A percentile compares a stretch with the other conserved stretches of the same genome.
Conservation (phyloP, 2,329 filamentous ascomycete species). For the Cercospora nicotianae region DNA sequence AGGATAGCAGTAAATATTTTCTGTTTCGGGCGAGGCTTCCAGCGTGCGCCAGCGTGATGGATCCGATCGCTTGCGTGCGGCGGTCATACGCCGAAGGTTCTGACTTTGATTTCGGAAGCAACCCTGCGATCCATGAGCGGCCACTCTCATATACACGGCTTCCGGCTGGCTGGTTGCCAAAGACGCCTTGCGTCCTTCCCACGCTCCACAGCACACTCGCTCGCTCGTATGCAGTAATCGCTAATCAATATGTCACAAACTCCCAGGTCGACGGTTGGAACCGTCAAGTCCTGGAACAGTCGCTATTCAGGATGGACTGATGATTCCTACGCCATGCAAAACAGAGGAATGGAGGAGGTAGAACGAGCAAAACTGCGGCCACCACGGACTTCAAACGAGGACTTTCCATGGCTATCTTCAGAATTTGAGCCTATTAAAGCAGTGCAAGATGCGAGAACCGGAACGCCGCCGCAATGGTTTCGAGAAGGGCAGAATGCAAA, state of each 20-base stretch:
- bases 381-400: constrained; percentile 29
- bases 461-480: constrained; percentile 37
- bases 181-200: constrained; percentile 16
- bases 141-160: constrained; percentile 26
- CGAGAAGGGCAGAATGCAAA: constrained; percentile 34
- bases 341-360: constrained; percentile 33
- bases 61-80: constrained; percentile 16
- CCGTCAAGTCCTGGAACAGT: constrained; percentile 39
- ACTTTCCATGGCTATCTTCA: constrained; percentile 38
- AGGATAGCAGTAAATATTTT: not conserved
- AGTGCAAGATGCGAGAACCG: constrained; percentile 22
- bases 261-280: constrained; percentile 35
- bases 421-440: constrained; percentile 37
- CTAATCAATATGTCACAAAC: constrained; percentile 34
- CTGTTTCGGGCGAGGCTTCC: constrained; percentile 11
- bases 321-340: constrained; percentile 29
- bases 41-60: constrained; percentile 11
- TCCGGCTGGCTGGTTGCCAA: constrained; percentile 13
- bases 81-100: constrained; percentile 18
- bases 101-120: constrained; percentile 14
- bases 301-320: constrained; percentile 33
- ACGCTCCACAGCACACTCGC: constrained; percentile 10
- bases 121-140: constrained; percentile 13
- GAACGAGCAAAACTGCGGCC: constrained; percentile 34
- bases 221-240: constrained; percentile 7